Conservation (phyloP, 768 basidiomycete genomes). For the Gloeopeniophorella convolvens region DNA sequence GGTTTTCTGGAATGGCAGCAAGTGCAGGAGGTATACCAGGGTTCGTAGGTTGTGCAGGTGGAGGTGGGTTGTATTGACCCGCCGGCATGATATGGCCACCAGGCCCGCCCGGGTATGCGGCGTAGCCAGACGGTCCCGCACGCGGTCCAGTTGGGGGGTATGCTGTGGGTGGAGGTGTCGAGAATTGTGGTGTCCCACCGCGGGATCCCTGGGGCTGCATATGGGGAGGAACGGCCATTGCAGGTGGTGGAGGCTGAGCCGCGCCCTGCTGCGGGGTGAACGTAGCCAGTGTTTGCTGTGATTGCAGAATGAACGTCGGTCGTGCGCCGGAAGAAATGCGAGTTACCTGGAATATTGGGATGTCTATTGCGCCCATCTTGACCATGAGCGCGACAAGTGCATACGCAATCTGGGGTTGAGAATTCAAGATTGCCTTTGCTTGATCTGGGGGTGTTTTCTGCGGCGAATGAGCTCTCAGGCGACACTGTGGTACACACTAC, state of each 20-base stretch:
- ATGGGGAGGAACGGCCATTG: slow-evolving; percentile 25
- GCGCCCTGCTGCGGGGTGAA: slow-evolving; percentile 30
- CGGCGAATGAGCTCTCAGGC: not conserved
- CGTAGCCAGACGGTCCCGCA: slow-evolving; percentile 11
- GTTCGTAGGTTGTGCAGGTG: slow-evolving; percentile 13
- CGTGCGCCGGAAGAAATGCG: not conserved
- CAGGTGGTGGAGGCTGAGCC: slow-evolving; percentile 22
- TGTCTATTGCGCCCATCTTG: slow-evolving; percentile 63
- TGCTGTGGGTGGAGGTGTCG: slow-evolving; percentile 4
- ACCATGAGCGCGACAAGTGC: slow-evolving; percentile 75
- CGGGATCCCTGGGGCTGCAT: slow-evolving; percentile 28
- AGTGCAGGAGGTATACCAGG: slow-evolving; percentile 43
- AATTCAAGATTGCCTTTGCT: slow-evolving; percentile 60
- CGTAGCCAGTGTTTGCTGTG: slow-evolving; percentile 57
- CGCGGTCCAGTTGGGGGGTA: not conserved
- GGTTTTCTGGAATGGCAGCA: slow-evolving; percentile 58
- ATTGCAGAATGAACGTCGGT: not conserved
- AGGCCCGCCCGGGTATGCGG: slow-evolving; percentile 4
- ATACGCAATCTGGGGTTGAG: slow-evolving; percentile 71
- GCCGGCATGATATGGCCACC: not conserved
- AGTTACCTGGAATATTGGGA: slow-evolving; percentile 68
- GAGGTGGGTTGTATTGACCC: slow-evolving; percentile 5
- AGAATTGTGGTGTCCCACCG: slow-evolving; percentile 13
- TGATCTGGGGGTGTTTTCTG: slow-evolving; percentile 73
- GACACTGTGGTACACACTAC: not conserved